Conservation (phyloP, 2,329 filamentous ascomycete species). For the Cercospora nicotianae region DNA sequence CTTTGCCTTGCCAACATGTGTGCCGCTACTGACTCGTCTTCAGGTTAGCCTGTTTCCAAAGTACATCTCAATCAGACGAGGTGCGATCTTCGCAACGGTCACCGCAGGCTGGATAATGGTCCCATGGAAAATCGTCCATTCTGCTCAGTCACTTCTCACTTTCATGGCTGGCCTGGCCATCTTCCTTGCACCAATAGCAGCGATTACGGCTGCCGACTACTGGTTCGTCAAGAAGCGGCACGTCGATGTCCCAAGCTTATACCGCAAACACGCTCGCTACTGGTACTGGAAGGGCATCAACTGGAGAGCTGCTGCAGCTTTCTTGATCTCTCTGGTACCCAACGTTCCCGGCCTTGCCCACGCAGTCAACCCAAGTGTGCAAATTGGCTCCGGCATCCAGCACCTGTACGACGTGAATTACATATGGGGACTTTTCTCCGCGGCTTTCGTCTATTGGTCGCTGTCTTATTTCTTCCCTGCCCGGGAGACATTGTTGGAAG, state of each 20-base stretch:
- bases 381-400: slow-evolving; percentile 50
- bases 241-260: slow-evolving; percentile 54
- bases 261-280: slow-evolving; percentile 52
- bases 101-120: slow-evolving; percentile 56
- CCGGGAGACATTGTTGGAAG: slow-evolving; percentile 49
- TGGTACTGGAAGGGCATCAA: slow-evolving; percentile 56
- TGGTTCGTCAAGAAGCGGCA: slow-evolving; percentile 52
- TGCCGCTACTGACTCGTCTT: neutral
- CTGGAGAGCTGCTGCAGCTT: slow-evolving; percentile 60
- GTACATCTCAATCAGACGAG: slow-evolving; percentile 49
- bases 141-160: slow-evolving; percentile 56
- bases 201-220: slow-evolving; percentile 58
- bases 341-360: slow-evolving; percentile 56
- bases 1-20: too few species aligned
- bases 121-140: slow-evolving; percentile 62
- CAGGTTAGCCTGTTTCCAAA: slow-evolving; percentile 50
- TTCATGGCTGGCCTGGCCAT: slow-evolving; percentile 64
- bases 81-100: slow-evolving; percentile 49
- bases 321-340: slow-evolving; percentile 58
- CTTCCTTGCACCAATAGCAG: slow-evolving; percentile 65
- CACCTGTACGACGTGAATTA: slow-evolving; percentile 66
- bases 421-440: slow-evolving; percentile 61
- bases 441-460: slow-evolving; percentile 56
- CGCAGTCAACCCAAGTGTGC: slow-evolving; percentile 43
- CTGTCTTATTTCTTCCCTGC: slow-evolving; percentile 54